These are phyloP conservation scores for Zygosaccharomyces bailii DNA, from an alignment of 805 yeast species.

Conservation along the genomic window DNA sequence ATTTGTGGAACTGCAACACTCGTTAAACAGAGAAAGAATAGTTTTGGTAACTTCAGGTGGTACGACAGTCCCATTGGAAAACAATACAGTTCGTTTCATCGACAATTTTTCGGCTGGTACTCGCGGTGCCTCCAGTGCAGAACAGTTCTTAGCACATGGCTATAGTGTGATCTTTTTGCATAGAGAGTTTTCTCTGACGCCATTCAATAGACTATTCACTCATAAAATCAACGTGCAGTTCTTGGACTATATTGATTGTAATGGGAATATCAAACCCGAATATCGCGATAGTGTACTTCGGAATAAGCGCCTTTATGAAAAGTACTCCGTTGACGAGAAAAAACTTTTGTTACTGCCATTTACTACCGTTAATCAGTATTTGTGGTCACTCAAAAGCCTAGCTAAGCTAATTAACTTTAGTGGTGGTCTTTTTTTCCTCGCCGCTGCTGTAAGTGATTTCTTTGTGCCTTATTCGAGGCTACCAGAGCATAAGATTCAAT, in stretches of 20 bases:
- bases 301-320: slow-evolving; percentile 46
- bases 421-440: slow-evolving; percentile 78
- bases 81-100: slow-evolving; percentile 92
- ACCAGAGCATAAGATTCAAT: slow-evolving; percentile 94
- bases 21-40: slow-evolving; percentile 45
- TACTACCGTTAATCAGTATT: slow-evolving; percentile 91
- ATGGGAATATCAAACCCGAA: slow-evolving; percentile 55
- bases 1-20: slow-evolving; percentile 57
- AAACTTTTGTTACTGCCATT: slow-evolving; percentile 65
- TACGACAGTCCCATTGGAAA: slow-evolving; percentile 95
- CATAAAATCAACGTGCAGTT: slow-evolving; percentile 76
- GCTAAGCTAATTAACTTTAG: slow-evolving; percentile 56
- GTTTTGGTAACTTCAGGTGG: slow-evolving; percentile 95
- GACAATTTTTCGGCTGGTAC: slow-evolving; percentile 98
- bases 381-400: slow-evolving; percentile 72
- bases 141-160: slow-evolving; percentile 76
- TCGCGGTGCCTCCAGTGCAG: slow-evolving; percentile 95
- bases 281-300: slow-evolving; percentile 58
- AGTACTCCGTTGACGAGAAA: slow-evolving; percentile 29
- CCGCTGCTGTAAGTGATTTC: slow-evolving; percentile 97
- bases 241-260: slow-evolving; percentile 71
- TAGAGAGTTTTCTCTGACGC: slow-evolving; percentile 86
- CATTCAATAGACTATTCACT: slow-evolving; percentile 86
- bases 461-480: slow-evolving; percentile 81
- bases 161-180: slow-evolving; percentile 92